A percentile compares a stretch with the other conserved stretches of the same genome.
Conservation (phyloP, 2,329 filamentous ascomycete species). For the Sporothrix variecibatus region DNA sequence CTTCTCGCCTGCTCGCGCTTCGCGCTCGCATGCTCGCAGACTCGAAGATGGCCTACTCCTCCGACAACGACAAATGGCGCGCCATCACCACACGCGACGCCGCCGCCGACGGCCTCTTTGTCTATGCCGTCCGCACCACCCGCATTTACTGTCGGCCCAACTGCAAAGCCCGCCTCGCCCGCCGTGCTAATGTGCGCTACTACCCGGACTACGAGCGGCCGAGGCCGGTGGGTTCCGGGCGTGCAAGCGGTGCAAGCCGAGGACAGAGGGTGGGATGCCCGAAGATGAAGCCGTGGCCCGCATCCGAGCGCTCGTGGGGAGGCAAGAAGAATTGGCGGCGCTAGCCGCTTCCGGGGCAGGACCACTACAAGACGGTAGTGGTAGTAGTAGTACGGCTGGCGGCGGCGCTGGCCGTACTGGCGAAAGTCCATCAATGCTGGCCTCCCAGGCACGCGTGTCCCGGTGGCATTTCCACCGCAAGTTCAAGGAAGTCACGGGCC, state of each 20-base stretch:
- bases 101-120: conserved; percentile 43
- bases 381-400: background rate
- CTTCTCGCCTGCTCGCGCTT: background rate
- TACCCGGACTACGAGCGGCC: conserved; percentile 51
- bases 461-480: conserved; percentile 61
- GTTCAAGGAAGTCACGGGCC: conserved; percentile 57
- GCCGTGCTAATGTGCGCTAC: conserved; percentile 61
- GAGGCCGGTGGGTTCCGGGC: conserved; percentile 52
- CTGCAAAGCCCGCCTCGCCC: conserved; percentile 61
- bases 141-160: conserved; percentile 61
- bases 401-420: too few species aligned
- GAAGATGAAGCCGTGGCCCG: conserved; percentile 48
- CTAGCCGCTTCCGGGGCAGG: conserved; percentile 28
- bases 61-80: conserved; percentile 40
- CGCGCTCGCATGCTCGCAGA: background rate
- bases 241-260: conserved; percentile 59
- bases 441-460: conserved; percentile 53
- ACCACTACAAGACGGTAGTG: conserved; percentile 31
- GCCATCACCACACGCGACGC: conserved; percentile 42
- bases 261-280: conserved; percentile 43
- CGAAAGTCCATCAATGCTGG: conserved; percentile 47
- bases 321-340: conserved; percentile 28
- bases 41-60: background rate
- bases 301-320: conserved; percentile 38
- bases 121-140: conserved; percentile 50